A percentile compares a stretch with the other conserved stretches of the same genome.
These are phyloP conservation scores for Allantophomopsis lycopodina DNA, from an alignment of 2,329 filamentous ascomycete species.

Conservation along the genomic window DNA sequence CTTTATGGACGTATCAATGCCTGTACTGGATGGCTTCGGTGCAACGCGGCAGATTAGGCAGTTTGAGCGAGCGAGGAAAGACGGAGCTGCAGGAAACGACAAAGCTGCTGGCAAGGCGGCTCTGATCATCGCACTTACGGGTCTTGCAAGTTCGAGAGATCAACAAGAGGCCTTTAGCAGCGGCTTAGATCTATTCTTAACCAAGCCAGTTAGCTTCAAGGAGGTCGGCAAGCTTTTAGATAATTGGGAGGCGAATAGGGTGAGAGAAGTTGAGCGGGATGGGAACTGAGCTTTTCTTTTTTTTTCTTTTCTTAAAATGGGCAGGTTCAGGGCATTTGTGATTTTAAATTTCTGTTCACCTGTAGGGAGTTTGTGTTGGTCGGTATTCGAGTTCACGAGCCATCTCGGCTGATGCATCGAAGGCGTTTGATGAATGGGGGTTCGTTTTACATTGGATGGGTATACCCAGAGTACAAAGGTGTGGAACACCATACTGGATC, in stretches of 20 bases:
- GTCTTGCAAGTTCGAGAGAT: conserved; percentile 19
- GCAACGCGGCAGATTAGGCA: conserved; percentile 33
- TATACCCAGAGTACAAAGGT: too few relatives aligned
- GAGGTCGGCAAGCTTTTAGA: conserved; percentile 23
- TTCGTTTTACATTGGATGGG: too few relatives aligned
- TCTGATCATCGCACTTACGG: conserved; percentile 24
- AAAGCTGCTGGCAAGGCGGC: conserved; percentile 11
- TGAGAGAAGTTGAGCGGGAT: conserved; percentile 4
- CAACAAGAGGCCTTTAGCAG: conserved; percentile 19
- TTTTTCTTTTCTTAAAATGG: too few relatives aligned
- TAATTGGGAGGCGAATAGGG: conserved; percentile 20
- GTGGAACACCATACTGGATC: too few relatives aligned
- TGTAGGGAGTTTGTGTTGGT: too few relatives aligned
- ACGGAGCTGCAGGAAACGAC: conserved; percentile 11
- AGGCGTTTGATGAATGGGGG: too few relatives aligned
- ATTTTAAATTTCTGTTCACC: too few relatives aligned
- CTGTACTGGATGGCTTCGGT: conserved; percentile 35
- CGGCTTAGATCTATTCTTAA: conserved; percentile 23
- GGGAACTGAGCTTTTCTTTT: too few relatives aligned
- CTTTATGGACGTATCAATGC: conserved; percentile 40
- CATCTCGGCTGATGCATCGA: too few relatives aligned
- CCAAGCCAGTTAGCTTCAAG: conserved; percentile 25
- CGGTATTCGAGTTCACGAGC: too few relatives aligned
- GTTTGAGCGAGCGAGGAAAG: conserved; percentile 22
- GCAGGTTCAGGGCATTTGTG: too few relatives aligned